Base-by-base conservation (phyloP, 1,284 basidiomycete genomes). In the Melampsora americana region DNA sequence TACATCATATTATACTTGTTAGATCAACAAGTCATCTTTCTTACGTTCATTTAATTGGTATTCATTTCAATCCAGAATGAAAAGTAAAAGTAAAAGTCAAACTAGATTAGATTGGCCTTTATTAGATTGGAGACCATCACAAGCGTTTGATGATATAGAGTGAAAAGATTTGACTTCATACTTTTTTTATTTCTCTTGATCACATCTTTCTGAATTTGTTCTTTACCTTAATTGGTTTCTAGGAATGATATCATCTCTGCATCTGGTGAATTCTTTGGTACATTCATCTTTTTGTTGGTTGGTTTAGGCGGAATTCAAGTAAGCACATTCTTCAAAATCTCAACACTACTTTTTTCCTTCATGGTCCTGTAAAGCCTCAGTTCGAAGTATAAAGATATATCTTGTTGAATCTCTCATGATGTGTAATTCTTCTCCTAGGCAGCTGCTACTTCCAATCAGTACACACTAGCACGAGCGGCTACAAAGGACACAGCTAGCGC, bases 361-460 rank as follows among this genome's bases (percentile, higher is more conserved):
- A 26, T 44, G 42, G 11, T 44, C 7, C 16, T 5, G 3, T 44
- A 16, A 1, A 44, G n/a, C 42, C 12, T 16, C 1, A 12, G 16
- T 44, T 44, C 42, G 14, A 44, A 44, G 14, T 12, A 14, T 16
- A 16, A 44, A 1, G 12, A 16, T 44, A 1, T 44, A 44, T 1
- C 1, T 16, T 44, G 42, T 12, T 44, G 11, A 14, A 16, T 1
- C 42, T 16, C 14, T 14, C 42, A 44, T 44, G 11, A 16, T 44
- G 14, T 14, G 11, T 16, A 14, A 16, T 44, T 39, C 20, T n/a
- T n/a, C 18, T 20, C 1, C 3, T 20, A 73, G 71, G 71, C 71
- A 11, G 61, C 71, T 60, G 71, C 61, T 73, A 73, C 70, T 14
- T 73, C 71, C 11, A 65, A 73, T 18, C 1, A 42, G 18, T 61